Evolutionary conservation across 2,329 filamentous ascomycete genomes (phyloP).

Genomic region (Clarireedia hainanense): DNA sequence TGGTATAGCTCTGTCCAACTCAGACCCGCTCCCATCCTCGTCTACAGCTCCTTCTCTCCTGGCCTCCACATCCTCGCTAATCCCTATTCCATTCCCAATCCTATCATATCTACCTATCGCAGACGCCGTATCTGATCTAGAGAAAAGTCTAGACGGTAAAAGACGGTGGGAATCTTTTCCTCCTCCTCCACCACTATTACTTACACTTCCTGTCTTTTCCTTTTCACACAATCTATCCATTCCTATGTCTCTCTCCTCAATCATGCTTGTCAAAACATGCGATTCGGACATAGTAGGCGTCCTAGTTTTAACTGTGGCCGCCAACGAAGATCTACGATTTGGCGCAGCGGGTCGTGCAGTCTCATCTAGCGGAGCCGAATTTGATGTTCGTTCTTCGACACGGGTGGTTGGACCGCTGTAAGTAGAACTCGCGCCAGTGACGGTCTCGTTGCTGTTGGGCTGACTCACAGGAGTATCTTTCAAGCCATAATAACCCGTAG

Average conservation of each 20-base stretch:
- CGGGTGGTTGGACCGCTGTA: not conserved
- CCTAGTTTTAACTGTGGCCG: conserved; percentile 4
- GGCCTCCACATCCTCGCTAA: too few species aligned
- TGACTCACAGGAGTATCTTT: conserved; percentile 11
- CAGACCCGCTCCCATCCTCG: not conserved
- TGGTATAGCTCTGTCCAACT: conserved; percentile 21
- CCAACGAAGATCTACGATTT: conserved; percentile 25
- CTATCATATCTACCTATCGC: not conserved
- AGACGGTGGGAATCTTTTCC: conserved; percentile 2
- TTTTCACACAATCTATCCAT: not conserved
- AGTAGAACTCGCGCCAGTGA: not conserved
- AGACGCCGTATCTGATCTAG: not conserved
- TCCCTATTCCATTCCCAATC: conserved; percentile 1
- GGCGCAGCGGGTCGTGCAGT: conserved; percentile 14
- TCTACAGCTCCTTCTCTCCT: not conserved
- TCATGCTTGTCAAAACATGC: not conserved
- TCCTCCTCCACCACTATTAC: not conserved
- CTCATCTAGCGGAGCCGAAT: conserved; percentile 5
- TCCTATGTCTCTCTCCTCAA: not conserved
- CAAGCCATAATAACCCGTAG: conserved; percentile 8
- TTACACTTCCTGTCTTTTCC: not conserved
- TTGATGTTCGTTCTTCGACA: conserved; percentile 9
- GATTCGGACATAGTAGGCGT: not conserved
- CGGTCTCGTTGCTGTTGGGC: conserved; percentile 17
- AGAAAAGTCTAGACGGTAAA: not conserved